A percentile compares a stretch with the other conserved stretches of the same genome.
Evolutionary conservation across 1,284 basidiomycete species (phyloP).

Genomic region (Trichosporon sp.): DNA sequence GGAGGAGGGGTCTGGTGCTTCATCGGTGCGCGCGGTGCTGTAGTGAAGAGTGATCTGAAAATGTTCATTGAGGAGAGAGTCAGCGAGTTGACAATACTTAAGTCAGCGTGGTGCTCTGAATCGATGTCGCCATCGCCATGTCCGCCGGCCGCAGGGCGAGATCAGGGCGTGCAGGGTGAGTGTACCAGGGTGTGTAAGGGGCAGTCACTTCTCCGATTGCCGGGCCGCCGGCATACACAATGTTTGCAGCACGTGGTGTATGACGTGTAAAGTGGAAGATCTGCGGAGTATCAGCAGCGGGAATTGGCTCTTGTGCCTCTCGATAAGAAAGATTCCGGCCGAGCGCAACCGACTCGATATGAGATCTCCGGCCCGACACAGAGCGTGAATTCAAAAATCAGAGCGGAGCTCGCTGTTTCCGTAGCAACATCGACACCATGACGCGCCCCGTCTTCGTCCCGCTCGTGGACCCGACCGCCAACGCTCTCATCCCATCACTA

Average conservation of each 20-base stretch:
- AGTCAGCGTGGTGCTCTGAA: not conserved
- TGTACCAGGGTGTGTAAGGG: no score
- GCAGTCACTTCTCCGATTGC: not conserved
- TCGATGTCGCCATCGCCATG: not conserved
- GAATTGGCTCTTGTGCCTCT: not conserved
- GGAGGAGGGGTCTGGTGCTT: slow-evolving; percentile 39
- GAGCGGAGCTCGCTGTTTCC: not conserved
- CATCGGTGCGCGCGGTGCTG: slow-evolving; percentile 3
- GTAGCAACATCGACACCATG: slow-evolving; percentile 25
- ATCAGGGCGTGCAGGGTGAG: not conserved
- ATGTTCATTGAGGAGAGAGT: slow-evolving; percentile 3
- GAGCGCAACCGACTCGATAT: not conserved
- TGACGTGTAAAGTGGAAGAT: not conserved
- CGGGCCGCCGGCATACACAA: not conserved
- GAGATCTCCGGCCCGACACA: not conserved
- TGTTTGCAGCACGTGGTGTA: not conserved
- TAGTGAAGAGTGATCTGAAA: slow-evolving; percentile 6
- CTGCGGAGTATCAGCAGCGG: not conserved
- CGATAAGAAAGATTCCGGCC: slow-evolving; percentile 1
- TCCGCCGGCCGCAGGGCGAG: not conserved
- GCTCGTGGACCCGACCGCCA: slow-evolving; percentile 41
- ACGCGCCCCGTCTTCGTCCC: slow-evolving; percentile 48
- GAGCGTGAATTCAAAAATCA: not conserved
- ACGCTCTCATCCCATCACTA: slow-evolving; percentile 57
- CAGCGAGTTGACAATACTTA: not conserved